phyloP scores from a whole-genome alignment of 2,329 filamentous ascomycete species.

The Ophiosphaerella korrae region DNA sequence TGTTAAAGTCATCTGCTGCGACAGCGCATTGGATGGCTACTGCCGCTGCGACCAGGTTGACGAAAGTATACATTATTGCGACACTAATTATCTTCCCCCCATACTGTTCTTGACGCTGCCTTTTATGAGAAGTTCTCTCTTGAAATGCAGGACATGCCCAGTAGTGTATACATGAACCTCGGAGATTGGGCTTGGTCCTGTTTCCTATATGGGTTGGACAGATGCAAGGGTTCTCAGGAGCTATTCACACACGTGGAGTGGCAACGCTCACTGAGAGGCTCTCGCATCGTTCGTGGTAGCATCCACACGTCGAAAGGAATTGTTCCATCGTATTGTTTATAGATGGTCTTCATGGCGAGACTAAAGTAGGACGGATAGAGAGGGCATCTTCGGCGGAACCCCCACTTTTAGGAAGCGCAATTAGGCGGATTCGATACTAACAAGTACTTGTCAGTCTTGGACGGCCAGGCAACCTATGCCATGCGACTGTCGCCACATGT shows the following conservation, averaged over 20 bases:
- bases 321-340: not conserved
- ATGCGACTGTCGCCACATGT: too few species aligned
- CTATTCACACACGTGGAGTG: slow-evolving; percentile 22
- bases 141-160: not conserved
- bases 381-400: not conserved
- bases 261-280: slow-evolving; percentile 11
- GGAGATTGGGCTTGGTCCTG: slow-evolving; percentile 31
- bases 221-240: slow-evolving; percentile 12
- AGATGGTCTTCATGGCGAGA: not conserved
- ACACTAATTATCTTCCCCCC: not conserved
- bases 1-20: slow-evolving; percentile 34
- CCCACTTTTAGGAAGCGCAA: not conserved
- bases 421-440: too few species aligned
- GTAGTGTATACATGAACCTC: slow-evolving; percentile 6
- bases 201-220: slow-evolving; percentile 25
- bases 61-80: slow-evolving; percentile 21
- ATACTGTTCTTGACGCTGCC: not conserved
- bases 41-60: slow-evolving; percentile 21
- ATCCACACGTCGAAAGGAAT: too few species aligned
- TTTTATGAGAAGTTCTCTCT: not conserved
- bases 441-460: too few species aligned
- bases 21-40: slow-evolving; percentile 11
- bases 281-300: not conserved
- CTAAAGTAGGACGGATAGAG: too few species aligned
- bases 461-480: too few species aligned